These are phyloP conservation scores for Blepharisma undulans DNA, from an alignment of 169 alveolate genomes.

Conservation along the genomic window DNA sequence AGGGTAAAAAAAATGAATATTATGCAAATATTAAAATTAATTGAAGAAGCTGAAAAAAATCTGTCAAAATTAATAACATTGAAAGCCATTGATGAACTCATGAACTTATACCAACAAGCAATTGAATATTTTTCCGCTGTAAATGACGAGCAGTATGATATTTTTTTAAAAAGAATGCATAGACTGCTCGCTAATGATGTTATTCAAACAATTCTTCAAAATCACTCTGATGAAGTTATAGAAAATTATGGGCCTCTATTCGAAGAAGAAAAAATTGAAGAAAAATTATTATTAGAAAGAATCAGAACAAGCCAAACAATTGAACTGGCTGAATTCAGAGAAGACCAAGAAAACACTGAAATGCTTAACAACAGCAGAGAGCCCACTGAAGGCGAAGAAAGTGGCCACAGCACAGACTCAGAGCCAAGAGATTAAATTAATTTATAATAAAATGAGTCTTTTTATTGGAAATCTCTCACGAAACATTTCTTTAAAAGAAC, in stretches of 20 bases:
- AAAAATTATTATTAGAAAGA: neutral
- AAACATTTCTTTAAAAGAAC: conserved; percentile 51
- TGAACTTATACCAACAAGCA: conserved; percentile 53
- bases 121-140: conserved; percentile 62
- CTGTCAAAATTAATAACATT: neutral
- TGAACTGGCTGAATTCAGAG: neutral
- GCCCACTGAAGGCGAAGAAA: neutral
- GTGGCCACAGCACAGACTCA: neutral
- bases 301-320: neutral
- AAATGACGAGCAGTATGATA: conserved; percentile 51
- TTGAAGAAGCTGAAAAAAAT: conserved; percentile 26
- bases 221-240: neutral
- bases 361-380: neutral
- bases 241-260: neutral
- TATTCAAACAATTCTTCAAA: conserved; percentile 27
- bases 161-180: conserved; percentile 45
- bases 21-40: neutral
- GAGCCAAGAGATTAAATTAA: neutral
- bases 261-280: neutral
- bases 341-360: neutral
- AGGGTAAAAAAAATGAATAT: conserved; percentile 15
- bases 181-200: conserved; percentile 43
- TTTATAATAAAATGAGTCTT: conserved; percentile 46
- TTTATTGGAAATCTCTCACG: conserved; percentile 56
- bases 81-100: conserved; percentile 18